phyloP scores from a whole-genome alignment of 2,329 filamentous ascomycete species.

The Penicillium sp. region DNA sequence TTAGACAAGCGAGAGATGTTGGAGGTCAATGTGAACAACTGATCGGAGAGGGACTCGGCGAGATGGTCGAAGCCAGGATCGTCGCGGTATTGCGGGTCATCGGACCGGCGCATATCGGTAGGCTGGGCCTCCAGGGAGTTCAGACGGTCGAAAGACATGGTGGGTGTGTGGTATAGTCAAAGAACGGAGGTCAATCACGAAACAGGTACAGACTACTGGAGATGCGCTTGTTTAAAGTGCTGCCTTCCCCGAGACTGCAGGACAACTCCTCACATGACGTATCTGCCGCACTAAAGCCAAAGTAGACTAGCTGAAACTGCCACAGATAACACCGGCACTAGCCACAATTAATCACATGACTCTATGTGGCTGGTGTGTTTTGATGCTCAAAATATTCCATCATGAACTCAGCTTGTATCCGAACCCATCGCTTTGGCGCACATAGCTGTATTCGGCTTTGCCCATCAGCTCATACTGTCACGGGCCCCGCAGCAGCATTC shows the following conservation, averaged over 20 bases:
- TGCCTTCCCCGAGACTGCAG: slow-evolving; percentile 35
- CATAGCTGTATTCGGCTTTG: slow-evolving; percentile 16
- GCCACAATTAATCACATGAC: slow-evolving; percentile 36
- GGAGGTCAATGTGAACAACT: slow-evolving; percentile 85
- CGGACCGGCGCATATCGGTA: slow-evolving; percentile 68
- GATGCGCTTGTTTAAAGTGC: slow-evolving; percentile 29
- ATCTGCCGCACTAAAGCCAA: slow-evolving; percentile 23
- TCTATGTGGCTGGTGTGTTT: slow-evolving; percentile 39
- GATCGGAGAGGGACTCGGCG: slow-evolving; percentile 81
- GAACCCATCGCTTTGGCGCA: slow-evolving; percentile 24
- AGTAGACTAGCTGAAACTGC: slow-evolving; percentile 20
- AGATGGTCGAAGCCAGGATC: slow-evolving; percentile 89
- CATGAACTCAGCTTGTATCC: slow-evolving; percentile 18
- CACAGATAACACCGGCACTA: slow-evolving; percentile 9
- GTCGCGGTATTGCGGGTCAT: slow-evolving; percentile 80
- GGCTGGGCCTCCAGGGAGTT: slow-evolving; percentile 82
- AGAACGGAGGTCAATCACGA: slow-evolving; percentile 15
- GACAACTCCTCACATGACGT: slow-evolving; percentile 40
- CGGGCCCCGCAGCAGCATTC: slow-evolving; percentile 5
- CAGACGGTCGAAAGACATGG: slow-evolving; percentile 91
- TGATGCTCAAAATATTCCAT: slow-evolving; percentile 43
- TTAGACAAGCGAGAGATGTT: slow-evolving; percentile 85
- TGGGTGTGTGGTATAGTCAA: slow-evolving; percentile 11
- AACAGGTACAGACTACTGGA: slow-evolving; percentile 10
- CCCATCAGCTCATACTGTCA: slow-evolving; percentile 13